Percentiles rank a stretch among this genome's conserved stretches.
Evolutionary conservation across 2,329 filamentous ascomycete species (phyloP).

Genomic region (Penicillium sclerotiorum): DNA sequence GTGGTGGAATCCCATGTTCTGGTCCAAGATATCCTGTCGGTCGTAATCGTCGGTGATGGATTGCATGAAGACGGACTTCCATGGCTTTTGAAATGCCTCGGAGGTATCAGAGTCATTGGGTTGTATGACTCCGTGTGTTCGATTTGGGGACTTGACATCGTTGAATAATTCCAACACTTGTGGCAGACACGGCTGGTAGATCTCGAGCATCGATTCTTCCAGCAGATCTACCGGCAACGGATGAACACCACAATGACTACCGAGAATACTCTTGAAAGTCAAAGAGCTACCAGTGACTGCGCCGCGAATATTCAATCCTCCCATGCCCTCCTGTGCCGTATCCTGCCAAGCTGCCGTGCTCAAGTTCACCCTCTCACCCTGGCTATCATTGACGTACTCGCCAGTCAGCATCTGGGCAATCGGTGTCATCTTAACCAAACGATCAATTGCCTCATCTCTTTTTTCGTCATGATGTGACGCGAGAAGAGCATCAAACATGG

Average conservation of each 20-base stretch:
- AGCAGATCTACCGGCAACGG: slow-evolving; percentile 45
- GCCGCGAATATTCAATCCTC: slow-evolving; percentile 41
- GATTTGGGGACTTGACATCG: slow-evolving; percentile 22
- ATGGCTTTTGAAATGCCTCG: slow-evolving; percentile 22
- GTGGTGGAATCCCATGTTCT: slow-evolving; percentile 39
- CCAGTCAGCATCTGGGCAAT: slow-evolving; percentile 41
- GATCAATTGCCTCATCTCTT: slow-evolving; percentile 28
- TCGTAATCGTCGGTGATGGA: slow-evolving; percentile 45
- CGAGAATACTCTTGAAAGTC: slow-evolving; percentile 43
- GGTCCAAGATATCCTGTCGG: slow-evolving; percentile 37
- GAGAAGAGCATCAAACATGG: slow-evolving; percentile 37
- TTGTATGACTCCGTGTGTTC: background rate
- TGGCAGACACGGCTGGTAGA: slow-evolving; percentile 46
- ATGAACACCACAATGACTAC: slow-evolving; percentile 44
- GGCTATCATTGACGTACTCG: slow-evolving; percentile 36
- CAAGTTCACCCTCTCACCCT: slow-evolving; percentile 26
- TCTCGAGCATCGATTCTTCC: slow-evolving; percentile 37
- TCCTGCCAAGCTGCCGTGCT: slow-evolving; percentile 25
- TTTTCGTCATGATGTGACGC: slow-evolving; percentile 29
- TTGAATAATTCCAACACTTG: slow-evolving; percentile 44
- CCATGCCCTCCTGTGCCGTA: slow-evolving; percentile 24
- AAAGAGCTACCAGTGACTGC: slow-evolving; percentile 43
- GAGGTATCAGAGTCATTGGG: background rate
- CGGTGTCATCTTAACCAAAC: slow-evolving; percentile 32
- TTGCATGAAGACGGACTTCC: slow-evolving; percentile 43